Percentiles rank a stretch among this genome's conserved stretches.
phyloP scores from a whole-genome alignment of 768 basidiomycete species.

The Lactarius deliciosus region DNA sequence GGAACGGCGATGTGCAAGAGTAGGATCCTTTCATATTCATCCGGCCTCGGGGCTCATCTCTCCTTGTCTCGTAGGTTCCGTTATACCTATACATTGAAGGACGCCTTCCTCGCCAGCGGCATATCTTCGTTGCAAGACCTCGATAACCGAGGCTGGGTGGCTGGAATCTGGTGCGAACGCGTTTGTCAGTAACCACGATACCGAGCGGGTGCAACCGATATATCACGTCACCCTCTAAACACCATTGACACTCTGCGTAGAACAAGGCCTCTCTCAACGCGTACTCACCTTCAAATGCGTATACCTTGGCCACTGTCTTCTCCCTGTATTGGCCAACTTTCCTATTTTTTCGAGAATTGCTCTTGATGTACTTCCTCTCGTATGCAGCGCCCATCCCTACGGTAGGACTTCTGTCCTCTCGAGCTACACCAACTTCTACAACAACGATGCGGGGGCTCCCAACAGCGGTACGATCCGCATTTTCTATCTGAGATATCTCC shows the following conservation, averaged over 20 bases:
- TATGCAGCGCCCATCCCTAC: conserved; percentile 53
- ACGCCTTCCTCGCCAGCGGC: conserved; percentile 51
- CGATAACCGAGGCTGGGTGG: conserved; percentile 57
- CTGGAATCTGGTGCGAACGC: conserved; percentile 53
- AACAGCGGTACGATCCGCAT: conserved; percentile 45
- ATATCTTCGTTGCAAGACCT: conserved; percentile 54
- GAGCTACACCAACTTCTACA: conserved; percentile 49
- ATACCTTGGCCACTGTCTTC: conserved; percentile 58
- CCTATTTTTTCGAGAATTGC: background rate
- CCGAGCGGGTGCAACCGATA: conserved; percentile 47
- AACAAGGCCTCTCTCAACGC: conserved; percentile 54
- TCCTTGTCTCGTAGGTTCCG: conserved; percentile 44
- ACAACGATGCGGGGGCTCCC: conserved; percentile 56
- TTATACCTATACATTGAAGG: conserved; percentile 52
- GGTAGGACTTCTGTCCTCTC: conserved; percentile 65
- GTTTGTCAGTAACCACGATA: conserved; percentile 71
- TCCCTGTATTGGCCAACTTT: conserved; percentile 41
- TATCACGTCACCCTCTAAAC: background rate
- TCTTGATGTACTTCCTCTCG: background rate
- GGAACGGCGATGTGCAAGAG: conserved; percentile 68
- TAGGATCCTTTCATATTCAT: conserved; percentile 25
- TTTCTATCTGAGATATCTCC: background rate
- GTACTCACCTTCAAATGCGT: conserved; percentile 65
- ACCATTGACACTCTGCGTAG: conserved; percentile 31
- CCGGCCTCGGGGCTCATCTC: background rate